These are phyloP conservation scores for Annona cherimola DNA, from an alignment of 164 flowering plant genomes.

Conservation along the genomic window DNA sequence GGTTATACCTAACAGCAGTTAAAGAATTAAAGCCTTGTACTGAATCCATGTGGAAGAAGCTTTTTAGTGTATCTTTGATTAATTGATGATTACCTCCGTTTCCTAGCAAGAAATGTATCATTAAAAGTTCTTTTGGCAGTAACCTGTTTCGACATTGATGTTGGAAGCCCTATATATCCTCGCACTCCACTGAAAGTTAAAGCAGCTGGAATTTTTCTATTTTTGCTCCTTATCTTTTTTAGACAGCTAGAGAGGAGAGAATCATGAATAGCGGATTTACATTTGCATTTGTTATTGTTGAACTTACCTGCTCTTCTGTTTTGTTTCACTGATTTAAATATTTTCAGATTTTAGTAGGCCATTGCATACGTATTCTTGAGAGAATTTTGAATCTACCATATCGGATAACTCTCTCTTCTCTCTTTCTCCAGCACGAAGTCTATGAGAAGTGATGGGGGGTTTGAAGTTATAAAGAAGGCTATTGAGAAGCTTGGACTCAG, in stretches of 20 bases:
- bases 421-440: slow-evolving; percentile 61
- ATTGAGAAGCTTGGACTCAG: slow-evolving; percentile 63
- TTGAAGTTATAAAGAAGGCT: slow-evolving; percentile 70
- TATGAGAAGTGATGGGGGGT: slow-evolving; percentile 80
- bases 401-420: neutral
- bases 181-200: neutral
- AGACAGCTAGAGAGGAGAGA: neutral
- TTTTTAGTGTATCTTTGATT: neutral
- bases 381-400: neutral
- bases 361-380: neutral
- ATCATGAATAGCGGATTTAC: neutral
- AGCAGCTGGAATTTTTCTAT: neutral
- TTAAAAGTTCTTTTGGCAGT: neutral
- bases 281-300: neutral
- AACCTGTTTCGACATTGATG: neutral
- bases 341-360: neutral
- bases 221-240: neutral
- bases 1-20: neutral
- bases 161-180: neutral
- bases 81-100: neutral
- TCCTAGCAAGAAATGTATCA: neutral
- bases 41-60: neutral
- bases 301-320: neutral
- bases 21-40: neutral
- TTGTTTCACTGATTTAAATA: no score